Percentiles rank a stretch among this genome's conserved stretches.
phyloP scores from a whole-genome alignment of 345 rosid species.

The Moricandia arvensis region DNA sequence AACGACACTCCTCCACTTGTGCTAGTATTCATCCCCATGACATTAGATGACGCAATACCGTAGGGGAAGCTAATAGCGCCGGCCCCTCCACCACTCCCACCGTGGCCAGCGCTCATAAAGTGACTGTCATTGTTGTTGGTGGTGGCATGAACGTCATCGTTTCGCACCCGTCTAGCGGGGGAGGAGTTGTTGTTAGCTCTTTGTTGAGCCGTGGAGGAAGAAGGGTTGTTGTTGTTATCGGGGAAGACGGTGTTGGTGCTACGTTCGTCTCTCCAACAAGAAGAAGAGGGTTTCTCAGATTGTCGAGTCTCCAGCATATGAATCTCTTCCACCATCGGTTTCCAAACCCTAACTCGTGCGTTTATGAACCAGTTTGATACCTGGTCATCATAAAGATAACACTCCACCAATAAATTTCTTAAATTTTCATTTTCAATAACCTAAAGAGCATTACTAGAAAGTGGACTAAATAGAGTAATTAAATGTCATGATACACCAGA shows the following conservation, averaged over 20 bases:
- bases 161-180: slow-evolving; percentile 51
- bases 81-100: slow-evolving; percentile 38
- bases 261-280: slow-evolving; percentile 43
- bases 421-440: background rate
- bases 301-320: slow-evolving; percentile 73
- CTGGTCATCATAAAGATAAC: slow-evolving; percentile 32
- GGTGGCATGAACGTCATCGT: slow-evolving; percentile 36
- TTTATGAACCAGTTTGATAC: slow-evolving; percentile 93
- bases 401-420: background rate
- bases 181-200: slow-evolving; percentile 28
- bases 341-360: slow-evolving; percentile 96
- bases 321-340: slow-evolving; percentile 96
- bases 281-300: slow-evolving; percentile 53
- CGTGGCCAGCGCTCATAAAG: slow-evolving; percentile 41
- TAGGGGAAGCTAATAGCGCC: slow-evolving; percentile 42
- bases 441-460: background rate
- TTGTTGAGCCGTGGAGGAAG: slow-evolving; percentile 29
- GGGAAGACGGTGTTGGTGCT: slow-evolving; percentile 40
- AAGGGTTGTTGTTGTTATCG: slow-evolving; percentile 29
- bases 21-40: slow-evolving; percentile 39
- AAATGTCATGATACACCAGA: background rate
- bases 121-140: slow-evolving; percentile 30
- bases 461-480: background rate
- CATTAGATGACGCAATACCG: slow-evolving; percentile 36
- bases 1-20: slow-evolving; percentile 57